A percentile compares a stretch with the other conserved stretches of the same genome.
phyloP scores from a whole-genome alignment of 148 eudicot genomes.

The Bassia scoparia region DNA sequence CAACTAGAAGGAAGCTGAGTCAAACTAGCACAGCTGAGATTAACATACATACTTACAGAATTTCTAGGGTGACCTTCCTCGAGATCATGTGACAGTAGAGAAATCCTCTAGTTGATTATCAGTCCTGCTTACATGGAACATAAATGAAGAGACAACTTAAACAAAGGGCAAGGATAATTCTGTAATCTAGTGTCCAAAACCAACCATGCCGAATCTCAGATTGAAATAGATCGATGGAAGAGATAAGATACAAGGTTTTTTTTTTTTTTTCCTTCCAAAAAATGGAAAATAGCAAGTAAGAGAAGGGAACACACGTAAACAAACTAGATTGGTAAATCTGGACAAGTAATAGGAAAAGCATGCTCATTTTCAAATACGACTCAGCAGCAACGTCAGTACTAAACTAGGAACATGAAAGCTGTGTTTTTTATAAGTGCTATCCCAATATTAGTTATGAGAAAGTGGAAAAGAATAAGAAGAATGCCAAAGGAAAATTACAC shows the following conservation, averaged over 20 bases:
- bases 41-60: conserved; percentile 36
- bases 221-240: background rate
- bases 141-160: conserved; percentile 7
- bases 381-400: background rate
- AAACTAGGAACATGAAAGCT: background rate
- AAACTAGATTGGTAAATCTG: background rate
- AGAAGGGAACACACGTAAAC: background rate
- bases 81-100: conserved; percentile 52
- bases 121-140: conserved; percentile 22
- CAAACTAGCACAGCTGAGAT: background rate
- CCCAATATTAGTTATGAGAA: background rate
- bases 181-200: background rate
- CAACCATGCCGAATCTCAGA: background rate
- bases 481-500: background rate
- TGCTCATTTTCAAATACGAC: background rate
- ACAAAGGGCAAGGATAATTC: background rate
- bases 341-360: background rate
- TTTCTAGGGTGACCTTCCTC: conserved; percentile 40
- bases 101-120: conserved; percentile 44
- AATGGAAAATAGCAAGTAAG: background rate
- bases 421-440: background rate
- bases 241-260: background rate
- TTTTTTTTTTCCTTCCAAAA: background rate
- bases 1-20: background rate
- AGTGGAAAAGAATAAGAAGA: too few species aligned